Conservation (phyloP, 192 early-diverging fungal species). For the Gryganskiella cystojenkinii region DNA sequence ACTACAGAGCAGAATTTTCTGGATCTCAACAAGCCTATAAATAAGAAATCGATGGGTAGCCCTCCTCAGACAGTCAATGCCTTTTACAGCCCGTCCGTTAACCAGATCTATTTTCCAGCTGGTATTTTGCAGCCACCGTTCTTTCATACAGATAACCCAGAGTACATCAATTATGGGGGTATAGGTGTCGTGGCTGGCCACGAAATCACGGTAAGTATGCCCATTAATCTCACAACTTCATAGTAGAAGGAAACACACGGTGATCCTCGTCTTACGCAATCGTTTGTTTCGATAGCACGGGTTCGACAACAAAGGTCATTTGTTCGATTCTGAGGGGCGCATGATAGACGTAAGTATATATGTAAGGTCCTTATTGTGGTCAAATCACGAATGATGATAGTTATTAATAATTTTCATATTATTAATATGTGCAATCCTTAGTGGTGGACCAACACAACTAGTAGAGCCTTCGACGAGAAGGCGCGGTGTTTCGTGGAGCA, state of each 20-base stretch:
- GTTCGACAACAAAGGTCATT: conserved; percentile 70
- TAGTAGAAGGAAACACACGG: neutral
- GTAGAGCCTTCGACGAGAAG: conserved; percentile 57
- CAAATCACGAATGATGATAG: no score
- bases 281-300: conserved; percentile 59
- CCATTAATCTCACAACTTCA: no score
- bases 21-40: conserved; percentile 47
- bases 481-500: conserved; percentile 74
- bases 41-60: conserved; percentile 60
- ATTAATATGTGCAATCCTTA: no score
- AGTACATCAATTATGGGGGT: conserved; percentile 72
- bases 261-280: neutral
- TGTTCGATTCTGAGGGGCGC: conserved; percentile 64
- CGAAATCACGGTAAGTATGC: conserved; percentile 65
- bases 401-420: no score
- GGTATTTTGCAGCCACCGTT: conserved; percentile 72
- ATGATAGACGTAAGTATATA: conserved; percentile 35
- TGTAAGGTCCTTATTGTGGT: conserved; percentile 60
- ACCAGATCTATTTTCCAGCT: conserved; percentile 64
- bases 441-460: conserved; percentile 76
- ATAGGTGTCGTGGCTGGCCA: conserved; percentile 79
- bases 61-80: conserved; percentile 65
- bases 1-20: conserved; percentile 24
- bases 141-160: conserved; percentile 63
- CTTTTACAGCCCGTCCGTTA: conserved; percentile 59